A percentile compares a stretch with the other conserved stretches of the same genome.
These are phyloP conservation scores for thale cress (Arabidopsis thaliana) DNA, from an alignment of 345 rosid species.

Conservation along the genomic window TAIR10.1 NC_003070.9:23130501-23131000, in stretches of 20 bases:
- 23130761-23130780: background rate
- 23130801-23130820: slow-evolving; percentile 32
- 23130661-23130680: slow-evolving; percentile 10
- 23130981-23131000: slow-evolving; percentile 28
- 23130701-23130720: slow-evolving; percentile 2
- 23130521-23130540: slow-evolving; percentile 30
- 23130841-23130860: slow-evolving; percentile 9
- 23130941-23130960: slow-evolving; percentile 12
- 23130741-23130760: background rate
- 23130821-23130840: background rate
- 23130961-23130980: slow-evolving; percentile 30
- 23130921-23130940: background rate
- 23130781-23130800: slow-evolving; percentile 32
- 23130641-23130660: slow-evolving; percentile 19
- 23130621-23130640: slow-evolving; percentile 4
- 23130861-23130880: background rate
- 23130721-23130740: slow-evolving; percentile 16
- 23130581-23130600: slow-evolving; percentile 43
- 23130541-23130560: slow-evolving; percentile 37
- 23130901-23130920: slow-evolving; percentile 30
- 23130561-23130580: slow-evolving; percentile 23
- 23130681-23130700: slow-evolving; percentile 44
- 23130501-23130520: slow-evolving; percentile 13
- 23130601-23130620: background rate
- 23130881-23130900: background rate